A percentile compares a stretch with the other conserved stretches of the same genome.
These are phyloP conservation scores for Hygrocybe coccinea DNA, from an alignment of 768 basidiomycete genomes.

Conservation along the genomic window DNA sequence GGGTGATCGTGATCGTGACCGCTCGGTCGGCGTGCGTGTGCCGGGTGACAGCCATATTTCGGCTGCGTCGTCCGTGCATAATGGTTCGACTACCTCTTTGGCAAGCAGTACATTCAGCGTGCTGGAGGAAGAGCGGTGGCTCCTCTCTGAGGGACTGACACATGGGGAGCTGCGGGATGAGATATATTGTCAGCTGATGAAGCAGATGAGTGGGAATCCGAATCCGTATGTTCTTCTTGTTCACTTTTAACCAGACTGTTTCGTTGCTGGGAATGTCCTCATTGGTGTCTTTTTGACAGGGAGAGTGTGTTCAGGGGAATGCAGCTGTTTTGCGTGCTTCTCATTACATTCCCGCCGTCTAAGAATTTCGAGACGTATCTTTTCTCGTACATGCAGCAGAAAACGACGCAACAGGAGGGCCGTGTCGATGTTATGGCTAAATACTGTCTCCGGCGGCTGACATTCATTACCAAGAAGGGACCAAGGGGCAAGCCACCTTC, in stretches of 20 bases:
- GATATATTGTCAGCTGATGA: conserved; percentile 89
- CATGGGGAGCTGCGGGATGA: conserved; percentile 88
- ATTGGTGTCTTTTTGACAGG: conserved; percentile 43
- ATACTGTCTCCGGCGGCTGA: conserved; percentile 77
- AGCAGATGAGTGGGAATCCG: conserved; percentile 82
- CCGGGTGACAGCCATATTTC: conserved; percentile 43
- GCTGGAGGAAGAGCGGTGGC: conserved; percentile 83
- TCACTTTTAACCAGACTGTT: conserved; percentile 2
- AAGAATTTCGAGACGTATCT: conserved; percentile 89
- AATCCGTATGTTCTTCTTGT: conserved; percentile 51
- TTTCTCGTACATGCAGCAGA: conserved; percentile 69
- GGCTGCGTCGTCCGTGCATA: conserved; percentile 37
- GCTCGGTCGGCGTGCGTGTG: conserved; percentile 45
- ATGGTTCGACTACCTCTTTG: conserved; percentile 46
- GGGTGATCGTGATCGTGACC: conserved; percentile 84
- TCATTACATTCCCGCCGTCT: conserved; percentile 90
- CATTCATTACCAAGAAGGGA: conserved; percentile 73
- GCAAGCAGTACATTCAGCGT: conserved; percentile 35
- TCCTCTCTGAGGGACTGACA: conserved; percentile 71
- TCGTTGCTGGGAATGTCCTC: not conserved
- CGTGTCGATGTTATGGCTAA: conserved; percentile 88
- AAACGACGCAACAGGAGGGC: conserved; percentile 62
- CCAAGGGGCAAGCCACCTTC: conserved; percentile 81
- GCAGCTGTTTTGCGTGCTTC: conserved; percentile 85
- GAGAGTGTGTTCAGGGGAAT: conserved; percentile 88